Base-by-base conservation (phyloP, 2,329 filamentous ascomycete genomes). In the Fusarium nygamai region DNA sequence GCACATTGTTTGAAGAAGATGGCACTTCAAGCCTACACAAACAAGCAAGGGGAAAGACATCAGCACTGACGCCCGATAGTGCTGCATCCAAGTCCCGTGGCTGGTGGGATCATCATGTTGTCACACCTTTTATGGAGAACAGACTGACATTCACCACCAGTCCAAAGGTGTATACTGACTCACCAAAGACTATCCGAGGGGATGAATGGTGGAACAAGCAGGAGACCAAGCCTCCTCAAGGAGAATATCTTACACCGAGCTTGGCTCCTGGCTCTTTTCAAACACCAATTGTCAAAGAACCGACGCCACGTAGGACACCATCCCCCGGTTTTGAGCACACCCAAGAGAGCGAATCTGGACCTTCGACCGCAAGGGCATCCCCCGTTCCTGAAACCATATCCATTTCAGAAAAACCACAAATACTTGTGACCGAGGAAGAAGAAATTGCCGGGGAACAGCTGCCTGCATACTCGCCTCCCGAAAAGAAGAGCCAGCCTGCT, bases 61-160 rank as follows among this genome's bases (percentile, higher is more conserved):
- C 81, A 14, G 78, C 80, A 53, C 56, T 84, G 73, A 82, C 84
- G 47, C 81, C 86, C 50, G 81, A 86, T 54, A 89, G 88, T 46
- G 89, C 88, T 34, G 87, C 85, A 47, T 87, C 89, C 17, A 87
- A 86, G 63, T 92, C 91, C 33, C 86, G 87, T 68, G 93, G 93
- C 27, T 95, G 93, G 92, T 95, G 93, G 93, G 93, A 94, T 76
- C 87, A 94, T 77, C 87, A 93, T 73, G 90, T 95, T 63, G 91
- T 89, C 13, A 93, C 92, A 3, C 93, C 93, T 1, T 94, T 94
- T 77, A 76, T 82, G 22, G 85, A 88, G 77, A 86, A 75, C 77
- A 82, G 75, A 57, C 76, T 83, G 20, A 86, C 85, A 43, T 85
- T 87, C 53, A 75, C 69, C 29, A 83, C 84, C 53, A 83, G 82